Evolutionary conservation across 768 basidiomycete genomes (phyloP).

Genomic region (Rubroboletus pulcherrimus): DNA sequence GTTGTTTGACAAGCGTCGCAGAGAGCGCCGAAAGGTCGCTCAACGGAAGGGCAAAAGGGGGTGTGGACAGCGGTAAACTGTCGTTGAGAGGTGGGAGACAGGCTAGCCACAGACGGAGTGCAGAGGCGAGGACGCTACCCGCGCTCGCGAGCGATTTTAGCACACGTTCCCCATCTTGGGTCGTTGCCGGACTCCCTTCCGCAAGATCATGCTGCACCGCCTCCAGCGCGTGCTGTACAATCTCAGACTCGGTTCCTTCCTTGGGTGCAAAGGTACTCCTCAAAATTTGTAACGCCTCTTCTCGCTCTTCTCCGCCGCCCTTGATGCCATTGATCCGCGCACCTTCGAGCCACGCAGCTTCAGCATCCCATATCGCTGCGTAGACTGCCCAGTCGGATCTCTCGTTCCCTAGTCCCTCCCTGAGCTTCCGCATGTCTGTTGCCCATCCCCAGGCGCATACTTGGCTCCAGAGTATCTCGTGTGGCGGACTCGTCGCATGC

Average conservation of each 20-base stretch:
- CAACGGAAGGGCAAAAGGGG: constrained; percentile 64
- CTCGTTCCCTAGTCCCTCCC: constrained; percentile 31
- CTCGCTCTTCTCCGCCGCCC: constrained; percentile 63
- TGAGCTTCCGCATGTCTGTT: constrained; percentile 46
- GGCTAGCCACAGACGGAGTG: constrained; percentile 61
- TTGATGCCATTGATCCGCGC: constrained; percentile 64
- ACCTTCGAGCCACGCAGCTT: constrained; percentile 75
- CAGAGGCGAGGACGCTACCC: constrained; percentile 40
- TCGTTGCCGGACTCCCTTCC: not conserved
- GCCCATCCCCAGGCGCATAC: constrained; percentile 77
- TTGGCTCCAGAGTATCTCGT: constrained; percentile 90
- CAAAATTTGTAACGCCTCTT: constrained; percentile 33
- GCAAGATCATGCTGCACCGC: constrained; percentile 31
- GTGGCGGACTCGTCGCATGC: constrained; percentile 79
- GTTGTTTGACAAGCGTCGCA: constrained; percentile 46
- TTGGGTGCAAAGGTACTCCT: constrained; percentile 37
- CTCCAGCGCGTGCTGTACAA: constrained; percentile 37
- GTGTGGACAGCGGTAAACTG: constrained; percentile 37
- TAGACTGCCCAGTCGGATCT: constrained; percentile 30
- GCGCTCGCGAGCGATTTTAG: constrained; percentile 32
- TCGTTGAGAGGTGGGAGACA: constrained; percentile 46
- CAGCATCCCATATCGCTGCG: constrained; percentile 35
- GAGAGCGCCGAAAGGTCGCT: constrained; percentile 50
- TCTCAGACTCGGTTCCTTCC: constrained; percentile 30
- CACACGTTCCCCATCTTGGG: constrained; percentile 4